These are phyloP conservation scores for Macrophomina pseudophaseolina DNA, from an alignment of 2,329 filamentous ascomycete species.

Conservation along the genomic window DNA sequence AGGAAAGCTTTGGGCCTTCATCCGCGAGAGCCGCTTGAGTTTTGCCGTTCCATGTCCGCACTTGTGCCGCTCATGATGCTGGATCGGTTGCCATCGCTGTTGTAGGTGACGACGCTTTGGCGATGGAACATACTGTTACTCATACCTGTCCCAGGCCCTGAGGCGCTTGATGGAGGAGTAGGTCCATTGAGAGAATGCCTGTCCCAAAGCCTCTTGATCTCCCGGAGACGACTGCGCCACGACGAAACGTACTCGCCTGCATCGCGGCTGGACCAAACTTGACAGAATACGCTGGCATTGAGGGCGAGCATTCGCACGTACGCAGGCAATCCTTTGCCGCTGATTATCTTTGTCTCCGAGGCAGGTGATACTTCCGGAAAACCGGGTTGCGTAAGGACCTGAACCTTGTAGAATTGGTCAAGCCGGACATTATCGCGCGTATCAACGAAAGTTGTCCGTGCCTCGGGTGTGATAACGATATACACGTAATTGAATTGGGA, in stretches of 20 bases:
- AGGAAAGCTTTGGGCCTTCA: not conserved
- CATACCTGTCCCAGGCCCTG: slow-evolving; percentile 39
- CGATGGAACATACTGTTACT: slow-evolving; percentile 40
- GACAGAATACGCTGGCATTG: slow-evolving; percentile 90
- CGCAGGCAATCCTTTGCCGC: slow-evolving; percentile 76
- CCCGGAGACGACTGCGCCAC: slow-evolving; percentile 84
- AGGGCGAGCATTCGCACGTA: slow-evolving; percentile 89
- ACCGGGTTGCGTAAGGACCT: slow-evolving; percentile 83
- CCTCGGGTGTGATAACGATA: slow-evolving; percentile 91
- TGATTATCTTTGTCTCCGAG: slow-evolving; percentile 86
- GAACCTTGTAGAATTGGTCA: slow-evolving; percentile 79
- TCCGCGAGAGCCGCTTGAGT: slow-evolving; percentile 20
- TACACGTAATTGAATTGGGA: slow-evolving; percentile 97
- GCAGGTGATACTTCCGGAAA: slow-evolving; percentile 93
- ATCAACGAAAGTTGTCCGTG: slow-evolving; percentile 71
- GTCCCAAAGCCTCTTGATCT: slow-evolving; percentile 82
- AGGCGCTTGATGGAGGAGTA: slow-evolving; percentile 35
- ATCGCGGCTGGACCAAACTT: slow-evolving; percentile 81
- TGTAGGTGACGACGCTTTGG: slow-evolving; percentile 42
- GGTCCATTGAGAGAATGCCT: slow-evolving; percentile 50
- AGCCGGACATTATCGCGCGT: slow-evolving; percentile 46
- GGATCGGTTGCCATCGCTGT: slow-evolving; percentile 44
- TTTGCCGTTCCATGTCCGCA: slow-evolving; percentile 29
- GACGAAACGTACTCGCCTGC: slow-evolving; percentile 84
- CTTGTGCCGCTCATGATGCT: slow-evolving; percentile 39